A percentile compares a stretch with the other conserved stretches of the same genome.
These are phyloP conservation scores for Clitoria ternatea DNA, from an alignment of 306 rosid species.

Conservation along the genomic window DNA sequence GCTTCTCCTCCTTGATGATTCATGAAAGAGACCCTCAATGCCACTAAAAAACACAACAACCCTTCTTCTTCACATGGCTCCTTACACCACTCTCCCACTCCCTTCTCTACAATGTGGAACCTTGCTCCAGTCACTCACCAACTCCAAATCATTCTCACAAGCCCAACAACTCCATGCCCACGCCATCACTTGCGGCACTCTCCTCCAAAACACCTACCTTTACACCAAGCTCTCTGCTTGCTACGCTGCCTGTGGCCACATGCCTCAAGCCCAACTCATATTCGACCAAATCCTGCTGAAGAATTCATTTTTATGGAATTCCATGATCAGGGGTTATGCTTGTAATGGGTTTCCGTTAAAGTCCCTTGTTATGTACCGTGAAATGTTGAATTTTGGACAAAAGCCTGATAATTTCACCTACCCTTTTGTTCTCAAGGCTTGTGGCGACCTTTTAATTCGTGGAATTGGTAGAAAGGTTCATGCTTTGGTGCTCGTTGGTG, in stretches of 20 bases:
- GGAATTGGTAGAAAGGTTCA: constrained; percentile 50
- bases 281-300: constrained; percentile 36
- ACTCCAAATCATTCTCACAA: constrained; percentile 33
- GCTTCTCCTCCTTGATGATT: constrained; percentile 1
- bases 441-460: constrained; percentile 43
- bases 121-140: constrained; percentile 45
- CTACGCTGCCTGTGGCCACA: constrained; percentile 42
- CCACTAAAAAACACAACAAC: constrained; percentile 8
- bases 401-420: constrained; percentile 53
- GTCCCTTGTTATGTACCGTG: constrained; percentile 43
- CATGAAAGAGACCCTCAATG: constrained; percentile 32
- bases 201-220: constrained; percentile 40
- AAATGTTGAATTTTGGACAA: constrained; percentile 38
- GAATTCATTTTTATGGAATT: constrained; percentile 49
- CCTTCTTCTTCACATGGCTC: constrained; percentile 18
- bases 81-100: constrained; percentile 4
- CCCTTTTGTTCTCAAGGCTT: constrained; percentile 59
- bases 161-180: constrained; percentile 49
- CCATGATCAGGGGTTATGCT: constrained; percentile 53
- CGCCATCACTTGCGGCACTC: constrained; percentile 38
- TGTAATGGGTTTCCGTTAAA: constrained; percentile 18
- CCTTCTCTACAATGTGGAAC: constrained; percentile 52
- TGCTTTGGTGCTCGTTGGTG: constrained; percentile 42
- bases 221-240: constrained; percentile 52
- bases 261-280: constrained; percentile 40